Evolutionary conservation across 192 early-diverging fungal genomes (phyloP).

Genomic region (Backusella macrospora): DNA sequence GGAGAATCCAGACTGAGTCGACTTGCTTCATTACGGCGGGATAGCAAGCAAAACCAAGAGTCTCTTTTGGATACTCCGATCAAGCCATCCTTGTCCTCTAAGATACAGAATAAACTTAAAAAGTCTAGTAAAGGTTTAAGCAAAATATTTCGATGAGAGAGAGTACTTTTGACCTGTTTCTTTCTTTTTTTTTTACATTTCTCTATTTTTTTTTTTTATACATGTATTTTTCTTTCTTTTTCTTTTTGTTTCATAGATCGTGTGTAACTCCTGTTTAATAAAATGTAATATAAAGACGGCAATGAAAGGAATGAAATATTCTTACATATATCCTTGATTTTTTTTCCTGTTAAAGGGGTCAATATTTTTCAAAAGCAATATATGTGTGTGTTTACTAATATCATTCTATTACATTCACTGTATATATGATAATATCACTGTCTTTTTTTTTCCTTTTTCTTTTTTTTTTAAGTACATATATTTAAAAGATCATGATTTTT

Average conservation of each 20-base stretch:
- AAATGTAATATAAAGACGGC: not conserved
- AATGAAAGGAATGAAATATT: slow-evolving; percentile 9
- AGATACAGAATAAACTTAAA: not conserved
- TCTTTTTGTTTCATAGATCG: not conserved
- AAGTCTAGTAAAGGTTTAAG: slow-evolving; percentile 4
- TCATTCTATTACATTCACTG: no score
- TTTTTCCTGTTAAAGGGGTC: not conserved
- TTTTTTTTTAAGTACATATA: not conserved
- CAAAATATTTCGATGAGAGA: not conserved
- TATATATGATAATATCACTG: not conserved
- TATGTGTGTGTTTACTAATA: not conserved
- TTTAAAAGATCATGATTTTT: not conserved
- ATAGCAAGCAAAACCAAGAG: not conserved
- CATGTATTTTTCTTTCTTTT: not conserved
- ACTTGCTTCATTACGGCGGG: not conserved
- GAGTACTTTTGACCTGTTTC: not conserved
- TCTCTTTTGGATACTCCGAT: not conserved
- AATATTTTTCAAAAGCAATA: not conserved
- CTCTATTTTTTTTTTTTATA: not conserved
- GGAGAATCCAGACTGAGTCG: not conserved
- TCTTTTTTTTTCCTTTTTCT: not conserved
- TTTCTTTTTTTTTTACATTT: not conserved
- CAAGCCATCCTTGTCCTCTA: not conserved
- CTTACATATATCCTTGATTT: not conserved
- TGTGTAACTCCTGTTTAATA: slow-evolving; percentile 4